Conservation (phyloP, 202 grass and related monocot species). For the Dendrocalamus latiflorus region DNA sequence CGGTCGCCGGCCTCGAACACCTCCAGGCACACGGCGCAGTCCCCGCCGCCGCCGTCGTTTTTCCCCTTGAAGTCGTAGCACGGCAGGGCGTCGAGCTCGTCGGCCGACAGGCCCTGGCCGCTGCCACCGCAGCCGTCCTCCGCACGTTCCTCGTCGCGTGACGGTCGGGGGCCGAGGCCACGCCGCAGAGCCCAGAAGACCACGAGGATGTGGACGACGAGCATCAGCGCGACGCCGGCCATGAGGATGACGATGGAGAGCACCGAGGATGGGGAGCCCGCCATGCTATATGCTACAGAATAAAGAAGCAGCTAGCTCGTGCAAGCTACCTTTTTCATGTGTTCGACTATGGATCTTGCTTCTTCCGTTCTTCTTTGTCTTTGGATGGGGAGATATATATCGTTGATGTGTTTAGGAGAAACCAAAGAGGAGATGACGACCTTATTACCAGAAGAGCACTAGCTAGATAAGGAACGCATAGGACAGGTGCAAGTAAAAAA, state of each 20-base stretch:
- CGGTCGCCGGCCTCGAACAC: conserved; percentile 45
- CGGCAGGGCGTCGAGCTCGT: conserved; percentile 39
- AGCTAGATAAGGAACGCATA: no score
- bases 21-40: conserved; percentile 64
- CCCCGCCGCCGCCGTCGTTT: neutral
- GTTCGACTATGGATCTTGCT: conserved; percentile 4
- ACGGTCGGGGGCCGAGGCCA: neutral
- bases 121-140: neutral
- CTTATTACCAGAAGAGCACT: neutral
- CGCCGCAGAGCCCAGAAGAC: conserved; percentile 34
- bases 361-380: neutral
- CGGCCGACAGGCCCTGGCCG: conserved; percentile 25
- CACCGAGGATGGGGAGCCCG: neutral
- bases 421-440: neutral
- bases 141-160: neutral
- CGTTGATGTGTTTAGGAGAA: neutral
- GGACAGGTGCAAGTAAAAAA: no score
- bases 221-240: conserved; percentile 37
- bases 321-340: neutral
- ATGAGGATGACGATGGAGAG: conserved; percentile 27
- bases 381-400: conserved; percentile 12
- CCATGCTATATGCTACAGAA: neutral
- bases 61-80: conserved; percentile 35
- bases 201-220: conserved; percentile 38
- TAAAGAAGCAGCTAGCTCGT: neutral